A percentile compares a stretch with the other conserved stretches of the same genome.
Conservation (phyloP, 768 basidiomycete genomes). For the Boletus speciosus region DNA sequence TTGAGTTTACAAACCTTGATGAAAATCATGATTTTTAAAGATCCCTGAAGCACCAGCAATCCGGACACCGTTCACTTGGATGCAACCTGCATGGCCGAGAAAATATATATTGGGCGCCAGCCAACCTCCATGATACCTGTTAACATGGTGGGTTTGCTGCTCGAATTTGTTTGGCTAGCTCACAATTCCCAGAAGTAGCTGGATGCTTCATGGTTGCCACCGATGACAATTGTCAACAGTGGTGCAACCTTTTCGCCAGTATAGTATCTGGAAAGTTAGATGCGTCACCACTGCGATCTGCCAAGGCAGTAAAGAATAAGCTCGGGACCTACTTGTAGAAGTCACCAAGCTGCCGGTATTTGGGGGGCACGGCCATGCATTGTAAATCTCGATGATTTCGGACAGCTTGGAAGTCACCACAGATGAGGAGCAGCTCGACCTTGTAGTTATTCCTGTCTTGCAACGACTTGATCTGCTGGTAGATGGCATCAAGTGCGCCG, state of each 20-base stretch:
- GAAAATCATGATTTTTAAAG: conserved; percentile 75
- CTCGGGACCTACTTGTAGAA: conserved; percentile 63
- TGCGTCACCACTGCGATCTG: background rate
- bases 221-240: conserved; percentile 87
- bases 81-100: conserved; percentile 85
- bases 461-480: conserved; percentile 60
- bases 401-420: conserved; percentile 95
- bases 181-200: conserved; percentile 97
- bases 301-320: background rate
- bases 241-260: conserved; percentile 79
- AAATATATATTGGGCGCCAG: conserved; percentile 96
- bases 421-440: conserved; percentile 85
- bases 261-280: conserved; percentile 64
- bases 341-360: conserved; percentile 79
- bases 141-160: conserved; percentile 4
- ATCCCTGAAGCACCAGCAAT: conserved; percentile 94
- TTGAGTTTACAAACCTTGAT: conserved; percentile 44
- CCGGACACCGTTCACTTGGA: conserved; percentile 82
- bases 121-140: conserved; percentile 95
- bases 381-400: conserved; percentile 81
- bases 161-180: conserved; percentile 27
- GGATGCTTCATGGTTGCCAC: conserved; percentile 96
- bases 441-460: conserved; percentile 61
- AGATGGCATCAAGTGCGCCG: conserved; percentile 87
- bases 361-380: conserved; percentile 88